Percentiles rank a stretch among this genome's conserved stretches.
Conservation (phyloP, 768 basidiomycete species). For the Hypholoma sublateritium region DNA sequence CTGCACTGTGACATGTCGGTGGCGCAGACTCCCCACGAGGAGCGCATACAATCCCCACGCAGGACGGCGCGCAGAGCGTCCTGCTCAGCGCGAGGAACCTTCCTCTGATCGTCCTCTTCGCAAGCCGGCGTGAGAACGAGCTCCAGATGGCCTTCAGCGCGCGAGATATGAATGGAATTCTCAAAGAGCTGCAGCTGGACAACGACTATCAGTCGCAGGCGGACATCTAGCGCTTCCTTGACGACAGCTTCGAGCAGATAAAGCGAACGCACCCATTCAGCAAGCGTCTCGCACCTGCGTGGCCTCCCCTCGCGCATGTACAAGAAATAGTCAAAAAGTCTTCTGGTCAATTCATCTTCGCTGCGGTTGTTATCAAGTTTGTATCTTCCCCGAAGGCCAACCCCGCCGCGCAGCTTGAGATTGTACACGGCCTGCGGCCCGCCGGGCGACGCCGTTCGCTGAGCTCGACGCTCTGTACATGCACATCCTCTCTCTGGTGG, state of each 20-base stretch:
- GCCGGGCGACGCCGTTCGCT: slow-evolving; percentile 3
- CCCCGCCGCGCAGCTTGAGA: neutral
- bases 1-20: no score
- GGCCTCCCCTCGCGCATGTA: neutral
- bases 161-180: neutral
- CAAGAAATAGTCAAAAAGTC: neutral
- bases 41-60: no score
- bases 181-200: neutral
- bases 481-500: slow-evolving; percentile 3
- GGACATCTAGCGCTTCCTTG: neutral
- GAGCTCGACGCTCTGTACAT: slow-evolving; percentile 9
- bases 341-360: neutral
- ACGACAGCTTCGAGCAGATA: neutral
- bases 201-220: neutral
- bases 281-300: neutral
- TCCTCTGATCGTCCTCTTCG: neutral
- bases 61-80: no score
- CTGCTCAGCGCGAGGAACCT: neutral
- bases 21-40: no score
- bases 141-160: neutral
- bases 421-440: slow-evolving; percentile 2
- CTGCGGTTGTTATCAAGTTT: neutral
- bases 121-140: neutral
- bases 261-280: neutral
- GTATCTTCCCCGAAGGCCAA: neutral